Percentiles rank a stretch among this genome's conserved stretches.
These are phyloP conservation scores for Parastagonospora avenae DNA, from an alignment of 2,329 filamentous ascomycete genomes.

Conservation along the genomic window DNA sequence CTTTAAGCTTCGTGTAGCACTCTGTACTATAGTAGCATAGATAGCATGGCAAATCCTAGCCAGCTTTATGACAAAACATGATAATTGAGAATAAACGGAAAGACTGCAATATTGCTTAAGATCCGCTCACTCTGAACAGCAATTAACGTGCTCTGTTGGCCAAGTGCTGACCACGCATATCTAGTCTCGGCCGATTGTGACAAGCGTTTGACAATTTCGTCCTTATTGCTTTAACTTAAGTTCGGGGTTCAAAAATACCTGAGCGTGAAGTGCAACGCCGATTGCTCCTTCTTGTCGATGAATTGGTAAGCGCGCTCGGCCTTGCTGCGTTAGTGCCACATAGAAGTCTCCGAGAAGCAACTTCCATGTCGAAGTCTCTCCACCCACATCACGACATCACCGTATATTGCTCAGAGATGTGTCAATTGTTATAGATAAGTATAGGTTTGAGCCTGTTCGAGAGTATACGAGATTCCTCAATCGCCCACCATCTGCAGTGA, in stretches of 20 bases:
- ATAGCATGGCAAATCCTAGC: conserved; percentile 21
- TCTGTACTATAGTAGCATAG: conserved; percentile 43
- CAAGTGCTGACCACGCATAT: conserved; percentile 3
- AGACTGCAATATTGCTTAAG: not conserved
- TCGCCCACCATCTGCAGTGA: too few relatives aligned
- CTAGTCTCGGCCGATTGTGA: not conserved
- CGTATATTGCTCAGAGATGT: too few relatives aligned
- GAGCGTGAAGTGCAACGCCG: not conserved
- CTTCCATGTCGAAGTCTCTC: not conserved
- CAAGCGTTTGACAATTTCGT: not conserved
- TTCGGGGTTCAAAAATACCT: not conserved
- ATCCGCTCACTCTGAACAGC: not conserved
- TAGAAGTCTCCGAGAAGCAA: not conserved
- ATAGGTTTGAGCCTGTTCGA: too few relatives aligned
- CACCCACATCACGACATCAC: not conserved
- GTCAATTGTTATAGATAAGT: too few relatives aligned
- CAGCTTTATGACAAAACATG: conserved; percentile 24
- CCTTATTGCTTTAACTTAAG: not conserved
- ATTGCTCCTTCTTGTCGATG: not conserved
- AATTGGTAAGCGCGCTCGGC: not conserved
- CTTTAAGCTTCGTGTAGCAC: conserved; percentile 9
- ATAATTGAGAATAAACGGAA: not conserved
- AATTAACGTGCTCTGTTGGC: not conserved
- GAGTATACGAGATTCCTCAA: too few relatives aligned
- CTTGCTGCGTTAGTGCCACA: too few relatives aligned